Percentiles rank a stretch among this genome's conserved stretches.
These are phyloP conservation scores for Euphrasia confusa DNA, from an alignment of 257 asterid species.

Conservation along the genomic window DNA sequence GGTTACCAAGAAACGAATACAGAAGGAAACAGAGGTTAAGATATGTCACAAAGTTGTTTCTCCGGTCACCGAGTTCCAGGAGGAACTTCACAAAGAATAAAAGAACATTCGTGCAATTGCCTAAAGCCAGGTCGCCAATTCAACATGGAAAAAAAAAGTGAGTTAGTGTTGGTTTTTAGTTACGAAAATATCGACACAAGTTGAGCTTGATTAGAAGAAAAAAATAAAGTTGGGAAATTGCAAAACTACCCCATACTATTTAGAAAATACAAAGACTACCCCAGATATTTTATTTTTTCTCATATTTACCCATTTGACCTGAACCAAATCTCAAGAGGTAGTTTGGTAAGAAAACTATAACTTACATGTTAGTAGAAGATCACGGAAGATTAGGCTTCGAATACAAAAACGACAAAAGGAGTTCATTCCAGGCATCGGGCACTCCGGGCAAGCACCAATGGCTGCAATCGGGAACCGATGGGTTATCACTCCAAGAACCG, in stretches of 20 bases:
- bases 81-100: constrained; percentile 29
- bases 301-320: background rate
- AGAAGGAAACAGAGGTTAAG: background rate
- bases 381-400: constrained; percentile 17
- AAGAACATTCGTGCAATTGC: constrained; percentile 14
- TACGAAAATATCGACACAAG: background rate
- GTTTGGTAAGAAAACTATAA: background rate
- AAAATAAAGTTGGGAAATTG: background rate
- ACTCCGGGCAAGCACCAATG: constrained; percentile 98
- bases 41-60: constrained; percentile 6
- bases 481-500: constrained; percentile 75
- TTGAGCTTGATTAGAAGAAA: background rate
- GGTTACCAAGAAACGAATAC: constrained; percentile 9
- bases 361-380: constrained; percentile 28
- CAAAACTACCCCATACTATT: background rate
- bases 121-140: background rate
- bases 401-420: constrained; percentile 51
- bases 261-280: background rate
- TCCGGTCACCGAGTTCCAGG: constrained; percentile 16
- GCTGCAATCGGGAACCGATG: constrained; percentile 83
- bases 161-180: too few species aligned
- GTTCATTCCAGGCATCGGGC: constrained; percentile 84
- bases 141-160: too few species aligned
- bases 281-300: background rate
- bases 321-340: background rate